Base-by-base conservation (phyloP, 2,329 filamentous ascomycete genomes). In the Lachnellula suecica region DNA sequence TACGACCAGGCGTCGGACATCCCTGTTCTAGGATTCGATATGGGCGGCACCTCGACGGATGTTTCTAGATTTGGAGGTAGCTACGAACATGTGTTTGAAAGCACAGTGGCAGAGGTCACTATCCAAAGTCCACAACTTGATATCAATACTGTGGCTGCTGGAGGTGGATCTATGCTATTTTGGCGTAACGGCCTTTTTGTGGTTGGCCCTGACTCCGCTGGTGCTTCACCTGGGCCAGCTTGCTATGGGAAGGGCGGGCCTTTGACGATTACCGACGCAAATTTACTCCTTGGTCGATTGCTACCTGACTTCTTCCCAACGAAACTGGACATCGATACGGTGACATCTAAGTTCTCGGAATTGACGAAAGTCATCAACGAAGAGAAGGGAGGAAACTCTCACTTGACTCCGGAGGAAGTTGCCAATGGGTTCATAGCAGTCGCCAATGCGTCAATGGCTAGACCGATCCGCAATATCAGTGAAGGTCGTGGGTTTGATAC, bases 401-500 rank as follows among this genome's bases (percentile, higher is more conserved):
- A 79, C 44, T 87, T 96, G 79, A 84, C 79, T 1, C 72, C 86
- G 0, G 91, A 96, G 38, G 61, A 63, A 41, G 56, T 64, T 6
- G 61, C 61, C 19, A 44, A 45, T 59, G 92, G 92, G 0, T 96
- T 95, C 68, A 77, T 96, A 66, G 88, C 90, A 13, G 89, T 96
- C 48, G 91, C 91, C 2, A 94, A 95, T 64, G 90, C 93, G 71
- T 85, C 89, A 13, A 96, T 96, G 91, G 90, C 88, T 3, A 77
- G 92, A 27, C 92, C 92, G 0, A 96, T 97, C 56, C 80, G 91
- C 31, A 91, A 89, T 29, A 80, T 96, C 59, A 96, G 91, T 0
- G 91, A 97, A 68, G 91, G 91, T 23, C 89, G 92, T 69, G 92
- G 91, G 0, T 90, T 93, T 59, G 91, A 96, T 64, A 92, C 91